phyloP scores from a whole-genome alignment of 1,284 basidiomycete species.

The Cutaneotrichosporon cavernicola region DNA sequence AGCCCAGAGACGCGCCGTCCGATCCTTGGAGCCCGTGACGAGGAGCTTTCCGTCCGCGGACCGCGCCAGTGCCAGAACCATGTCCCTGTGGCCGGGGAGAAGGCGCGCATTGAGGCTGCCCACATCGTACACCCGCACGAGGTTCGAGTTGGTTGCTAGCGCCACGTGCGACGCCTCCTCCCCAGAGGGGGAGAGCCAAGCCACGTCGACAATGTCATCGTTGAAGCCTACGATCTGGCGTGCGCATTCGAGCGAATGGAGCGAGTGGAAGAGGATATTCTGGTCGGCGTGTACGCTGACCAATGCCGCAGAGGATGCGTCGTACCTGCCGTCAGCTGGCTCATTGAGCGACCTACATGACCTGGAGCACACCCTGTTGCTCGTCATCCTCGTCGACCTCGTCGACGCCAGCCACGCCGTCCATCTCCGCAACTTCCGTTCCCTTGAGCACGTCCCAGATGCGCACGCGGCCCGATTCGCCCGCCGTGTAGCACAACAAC shows the following conservation, averaged over 20 bases:
- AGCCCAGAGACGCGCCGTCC: conserved; percentile 82
- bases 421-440: conserved; percentile 62
- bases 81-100: conserved; percentile 83
- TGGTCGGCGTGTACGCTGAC: conserved; percentile 94
- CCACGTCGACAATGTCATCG: conserved; percentile 91
- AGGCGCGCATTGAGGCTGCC: conserved; percentile 72
- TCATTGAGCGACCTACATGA: conserved; percentile 28
- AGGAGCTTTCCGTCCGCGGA: conserved; percentile 69
- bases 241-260: conserved; percentile 62
- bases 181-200: conserved; percentile 61
- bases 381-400: conserved; percentile 67
- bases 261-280: conserved; percentile 86
- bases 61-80: conserved; percentile 80
- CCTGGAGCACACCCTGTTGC: conserved; percentile 55
- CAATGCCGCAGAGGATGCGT: conserved; percentile 64
- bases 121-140: conserved; percentile 81
- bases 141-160: conserved; percentile 90
- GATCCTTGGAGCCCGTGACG: conserved; percentile 90
- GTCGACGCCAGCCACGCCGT: conserved; percentile 55
- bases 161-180: conserved; percentile 64
- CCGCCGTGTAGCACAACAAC: conserved; percentile 77
- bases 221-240: conserved; percentile 96
- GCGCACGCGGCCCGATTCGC: conserved; percentile 77
- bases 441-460: conserved; percentile 78
- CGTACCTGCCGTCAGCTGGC: conserved; percentile 60